Evolutionary conservation across 2,329 filamentous ascomycete species (phyloP), one percentile per base, ranked within the genome.

Genomic region (Penicillium sp.): DNA sequence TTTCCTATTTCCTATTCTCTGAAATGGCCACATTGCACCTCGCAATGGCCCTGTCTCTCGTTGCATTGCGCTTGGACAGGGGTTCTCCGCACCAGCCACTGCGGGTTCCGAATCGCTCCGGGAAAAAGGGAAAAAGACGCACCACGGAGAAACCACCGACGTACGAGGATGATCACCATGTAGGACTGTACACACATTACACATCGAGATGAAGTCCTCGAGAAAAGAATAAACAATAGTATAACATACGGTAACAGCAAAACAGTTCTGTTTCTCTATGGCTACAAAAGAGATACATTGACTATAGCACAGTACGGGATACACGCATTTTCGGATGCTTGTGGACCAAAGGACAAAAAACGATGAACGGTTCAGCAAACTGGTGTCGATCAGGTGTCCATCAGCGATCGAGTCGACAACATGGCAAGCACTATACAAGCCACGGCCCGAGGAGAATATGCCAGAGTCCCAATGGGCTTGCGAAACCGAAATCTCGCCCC

Each of bases 261-360:
- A 62, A 62, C 35, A 59, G 68, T 61, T 42, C 62, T 65, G 65
- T 69, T 67, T 63, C 64, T 72, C 72, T 76, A 75, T 73, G 70
- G 68, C 74, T 75, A 79, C 76, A 79, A 78, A 78, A 68, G 74
- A 78, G 70, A 79, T 77, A 74, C 63, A 77, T 77, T 74, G 76
- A 75, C 76, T 78, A 79, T 78, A 71, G 76, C 76, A 78, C 76
- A 78, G 75, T 78, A 79, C 75, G 72, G 71, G 68, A 73, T 78
- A 78, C 75, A 78, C 68, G 73, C 65, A 71, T 73, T 76, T 76
- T 76, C 59, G 66, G 69, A 70, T 71, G 71, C 68, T 70, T 67
- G 73, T 65, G 68, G 70, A 53, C 44, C 62, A 70, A 65, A 71
- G 70, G 60, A 68, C 73, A 67, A 66, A 68, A 70, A 70, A 58